Evolutionary conservation across 2,329 filamentous ascomycete species (phyloP), one percentile per base, ranked within the genome.

Genomic region (Stemphylium vesicarium): DNA sequence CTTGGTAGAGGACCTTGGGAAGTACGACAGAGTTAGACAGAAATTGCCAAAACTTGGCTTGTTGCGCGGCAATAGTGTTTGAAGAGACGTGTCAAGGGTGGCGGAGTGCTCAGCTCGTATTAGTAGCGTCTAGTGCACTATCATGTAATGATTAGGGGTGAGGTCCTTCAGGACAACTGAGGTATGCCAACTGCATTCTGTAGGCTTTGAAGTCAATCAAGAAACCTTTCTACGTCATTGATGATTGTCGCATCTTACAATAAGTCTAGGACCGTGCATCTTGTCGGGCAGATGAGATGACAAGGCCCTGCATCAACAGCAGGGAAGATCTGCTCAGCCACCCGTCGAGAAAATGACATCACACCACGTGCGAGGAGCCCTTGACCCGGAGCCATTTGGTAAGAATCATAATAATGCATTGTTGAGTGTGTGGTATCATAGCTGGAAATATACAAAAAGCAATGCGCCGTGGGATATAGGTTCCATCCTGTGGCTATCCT

Each of bases 361-460:
- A 66, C 48, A 53, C 39, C 59, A 54, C 55, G 35, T 59, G 51
- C 29, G 24, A 7, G 16, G 18, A 13, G 24, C 45, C 29, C 16
- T 18, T 32, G 36, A 16, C 29, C 16, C 45, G 24, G 15, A 48
- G 16, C 15, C 18, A 15, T 33, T 33, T 15, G 13, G 15, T 42
- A 31, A 45, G 11, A 29, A 40, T 48, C 39, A 45, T 48, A 37
- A 31, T 32, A 40, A 44, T 65, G 63, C 58, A 58, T 62, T 65
- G 53, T 33, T 41, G 26, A 18, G 56, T 49, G 49, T 57, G 58
- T 73, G 70, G 67, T 73, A 72, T 73, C 68, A 67, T 69, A 53
- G 50, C 53, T 57, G 59, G 51, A 38, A 55, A 60, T 53, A 29
- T 42, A 51, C 32, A 49, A 55, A 50, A 42, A 37, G 20, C 38